Percentiles rank a stretch among this genome's conserved stretches.
Conservation (phyloP, 495 filamentous ascomycete species). For the Terfezia boudieri region DNA sequence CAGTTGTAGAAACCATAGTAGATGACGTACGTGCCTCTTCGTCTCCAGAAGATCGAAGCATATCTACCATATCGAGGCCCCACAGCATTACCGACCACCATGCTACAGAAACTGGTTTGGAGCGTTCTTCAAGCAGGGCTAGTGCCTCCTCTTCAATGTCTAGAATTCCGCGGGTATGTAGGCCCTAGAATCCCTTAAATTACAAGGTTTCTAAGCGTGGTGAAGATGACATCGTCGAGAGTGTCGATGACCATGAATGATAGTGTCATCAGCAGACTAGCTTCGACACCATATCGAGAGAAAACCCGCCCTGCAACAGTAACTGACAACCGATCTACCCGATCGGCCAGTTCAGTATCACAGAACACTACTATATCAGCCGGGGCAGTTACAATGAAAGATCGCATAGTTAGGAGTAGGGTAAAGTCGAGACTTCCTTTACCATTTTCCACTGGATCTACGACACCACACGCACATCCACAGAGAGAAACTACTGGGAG, state of each 20-base stretch:
- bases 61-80: not conserved
- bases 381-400: not conserved
- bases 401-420: not conserved
- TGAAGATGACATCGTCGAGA: too few species aligned
- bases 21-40: not conserved
- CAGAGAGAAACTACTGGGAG: not conserved
- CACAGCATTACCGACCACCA: not conserved
- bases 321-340: too few species aligned
- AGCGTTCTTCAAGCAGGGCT: too few species aligned
- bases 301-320: not conserved
- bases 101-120: too few species aligned
- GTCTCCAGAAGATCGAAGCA: not conserved
- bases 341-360: not conserved
- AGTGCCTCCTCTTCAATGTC: too few species aligned
- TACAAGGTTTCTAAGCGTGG: too few species aligned
- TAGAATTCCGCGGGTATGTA: too few species aligned
- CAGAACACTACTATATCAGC: not conserved
- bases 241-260: too few species aligned
- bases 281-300: not conserved
- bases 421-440: not conserved
- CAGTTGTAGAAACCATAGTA: not conserved
- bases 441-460: not conserved
- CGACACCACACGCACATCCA: not conserved
- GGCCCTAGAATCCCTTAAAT: too few species aligned
- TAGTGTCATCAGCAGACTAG: not conserved